These are phyloP conservation scores for Globisporangium radiosum DNA, from an alignment of 352 stramenopile genomes.

Conservation along the genomic window DNA sequence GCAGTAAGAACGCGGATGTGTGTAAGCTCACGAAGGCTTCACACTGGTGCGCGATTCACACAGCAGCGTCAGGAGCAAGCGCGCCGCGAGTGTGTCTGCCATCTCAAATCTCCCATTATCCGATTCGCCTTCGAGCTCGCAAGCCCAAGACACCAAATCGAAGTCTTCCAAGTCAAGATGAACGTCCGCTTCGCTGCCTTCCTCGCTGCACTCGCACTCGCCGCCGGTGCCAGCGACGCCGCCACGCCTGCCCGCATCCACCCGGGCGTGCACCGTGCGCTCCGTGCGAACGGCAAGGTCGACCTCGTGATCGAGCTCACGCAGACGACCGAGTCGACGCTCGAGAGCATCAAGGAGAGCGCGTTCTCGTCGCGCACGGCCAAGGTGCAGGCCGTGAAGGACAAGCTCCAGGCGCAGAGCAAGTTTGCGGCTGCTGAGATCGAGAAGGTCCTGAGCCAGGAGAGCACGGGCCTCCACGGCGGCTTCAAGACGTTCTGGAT, in stretches of 20 bases:
- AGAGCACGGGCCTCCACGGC: neutral
- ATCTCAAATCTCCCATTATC: neutral
- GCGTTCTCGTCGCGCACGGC: constrained; percentile 11
- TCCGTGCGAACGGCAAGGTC: constrained; percentile 20
- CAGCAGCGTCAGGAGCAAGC: too few relatives aligned
- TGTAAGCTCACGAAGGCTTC: neutral
- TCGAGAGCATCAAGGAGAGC: constrained; percentile 15
- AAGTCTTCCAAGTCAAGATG: constrained; percentile 1
- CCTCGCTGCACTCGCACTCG: constrained; percentile 4
- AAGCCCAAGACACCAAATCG: neutral
- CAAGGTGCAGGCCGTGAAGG: constrained; percentile 9
- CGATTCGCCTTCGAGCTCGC: neutral
- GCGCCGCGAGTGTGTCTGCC: too few relatives aligned
- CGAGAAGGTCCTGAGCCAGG: constrained; percentile 1
- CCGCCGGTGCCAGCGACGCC: neutral
- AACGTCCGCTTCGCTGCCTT: constrained; percentile 6
- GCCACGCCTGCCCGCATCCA: neutral
- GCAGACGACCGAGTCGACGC: constrained; percentile 10
- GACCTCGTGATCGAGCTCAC: constrained; percentile 31
- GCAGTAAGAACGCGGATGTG: neutral
- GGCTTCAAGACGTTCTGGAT: constrained; percentile 24
- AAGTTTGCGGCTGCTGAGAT: constrained; percentile 2
- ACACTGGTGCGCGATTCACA: neutral
- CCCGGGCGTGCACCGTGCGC: constrained; percentile 19
- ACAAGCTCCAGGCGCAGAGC: constrained; percentile 1